Base-by-base conservation (phyloP, 176 grass and related monocot genomes). In the Alopecurus myosuroides region DNA sequence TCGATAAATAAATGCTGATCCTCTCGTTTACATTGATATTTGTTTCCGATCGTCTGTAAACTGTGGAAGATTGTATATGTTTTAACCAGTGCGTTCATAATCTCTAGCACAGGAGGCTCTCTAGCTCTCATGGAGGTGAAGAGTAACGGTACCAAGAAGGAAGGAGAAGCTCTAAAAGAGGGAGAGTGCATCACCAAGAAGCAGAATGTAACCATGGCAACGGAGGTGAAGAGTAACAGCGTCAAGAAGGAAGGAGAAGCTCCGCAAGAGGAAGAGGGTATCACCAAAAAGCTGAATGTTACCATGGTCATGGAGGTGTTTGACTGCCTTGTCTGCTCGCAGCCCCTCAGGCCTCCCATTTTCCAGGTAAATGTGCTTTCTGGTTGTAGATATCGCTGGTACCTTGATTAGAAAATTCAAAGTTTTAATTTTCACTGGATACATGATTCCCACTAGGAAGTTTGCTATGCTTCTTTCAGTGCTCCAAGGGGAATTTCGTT, bases 401-500 rank as follows among this genome's bases (percentile, higher is more conserved):
- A 26, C 9, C 55, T 25, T 58, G 55, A 58, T 44, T 11, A 13
- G 11, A 1, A 46, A 15, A 46, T 15, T 60, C 23, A 11, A 60
- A 1, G 56, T 0, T 60, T 60, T 60, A 60, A 28, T 26, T 60
- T 11, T 25, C 23, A 60, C n/a, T 60, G 23, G 25, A 61, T 15
- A 61, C 11, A 60, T 58, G 55, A 58, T 12, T 58, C 55, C 26
- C 55, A 58, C 0, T n/a, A 23, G 22, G 9, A 10, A 58, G 9
- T 58, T 60, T 26, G 10, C 13, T 60, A 12, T 60, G 56, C 10
- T 40, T 40, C 4, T 44, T 71, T 44, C 39, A 86, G 84, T 86
- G 84, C 57, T 15, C 29, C 36, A n/a, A 79, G 30, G 76, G 84
- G 3, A 51, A 86, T 57, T 45, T 79, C 39, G 20, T 79, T 76